Conservation (phyloP, 768 basidiomycete species). For the Infundibulicybe gibba region DNA sequence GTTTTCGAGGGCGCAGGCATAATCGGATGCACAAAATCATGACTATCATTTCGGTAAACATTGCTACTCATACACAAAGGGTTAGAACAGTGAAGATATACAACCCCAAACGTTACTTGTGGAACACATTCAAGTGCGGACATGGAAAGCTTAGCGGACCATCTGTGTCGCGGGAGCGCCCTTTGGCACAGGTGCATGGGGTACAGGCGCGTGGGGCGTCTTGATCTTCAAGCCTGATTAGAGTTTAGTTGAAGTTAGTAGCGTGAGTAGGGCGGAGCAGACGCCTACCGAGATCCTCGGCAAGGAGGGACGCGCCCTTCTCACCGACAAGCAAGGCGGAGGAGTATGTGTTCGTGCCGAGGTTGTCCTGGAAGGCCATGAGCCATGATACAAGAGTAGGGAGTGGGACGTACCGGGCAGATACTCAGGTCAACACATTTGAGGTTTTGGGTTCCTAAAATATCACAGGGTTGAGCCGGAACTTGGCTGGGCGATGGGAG, state of each 20-base stretch:
- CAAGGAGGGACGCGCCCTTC: constrained; percentile 60
- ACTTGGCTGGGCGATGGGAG: background rate
- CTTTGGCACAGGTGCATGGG: constrained; percentile 58
- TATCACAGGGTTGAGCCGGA: background rate
- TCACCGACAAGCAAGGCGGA: constrained; percentile 68
- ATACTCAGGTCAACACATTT: constrained; percentile 69
- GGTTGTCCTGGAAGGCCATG: constrained; percentile 46
- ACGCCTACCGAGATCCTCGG: constrained; percentile 56
- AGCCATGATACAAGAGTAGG: constrained; percentile 1
- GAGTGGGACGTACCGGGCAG: constrained; percentile 50
- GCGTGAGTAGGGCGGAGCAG: background rate
- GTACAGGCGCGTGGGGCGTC: constrained; percentile 64
- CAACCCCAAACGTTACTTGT: too few relatives aligned
- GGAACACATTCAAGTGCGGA: too few relatives aligned
- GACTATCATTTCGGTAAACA: too few relatives aligned
- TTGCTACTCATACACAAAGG: too few relatives aligned
- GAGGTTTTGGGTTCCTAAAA: constrained; percentile 55
- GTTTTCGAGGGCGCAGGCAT: too few relatives aligned
- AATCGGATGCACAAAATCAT: too few relatives aligned
- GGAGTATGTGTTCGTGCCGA: constrained; percentile 73
- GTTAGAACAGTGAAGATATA: too few relatives aligned
- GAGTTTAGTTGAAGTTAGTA: background rate
- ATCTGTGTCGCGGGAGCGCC: constrained; percentile 48
- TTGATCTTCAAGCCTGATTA: constrained; percentile 56
- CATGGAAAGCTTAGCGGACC: constrained; percentile 26